phyloP scores from a whole-genome alignment of 176 grass and related monocot genomes.

The Avena insularis region DNA sequence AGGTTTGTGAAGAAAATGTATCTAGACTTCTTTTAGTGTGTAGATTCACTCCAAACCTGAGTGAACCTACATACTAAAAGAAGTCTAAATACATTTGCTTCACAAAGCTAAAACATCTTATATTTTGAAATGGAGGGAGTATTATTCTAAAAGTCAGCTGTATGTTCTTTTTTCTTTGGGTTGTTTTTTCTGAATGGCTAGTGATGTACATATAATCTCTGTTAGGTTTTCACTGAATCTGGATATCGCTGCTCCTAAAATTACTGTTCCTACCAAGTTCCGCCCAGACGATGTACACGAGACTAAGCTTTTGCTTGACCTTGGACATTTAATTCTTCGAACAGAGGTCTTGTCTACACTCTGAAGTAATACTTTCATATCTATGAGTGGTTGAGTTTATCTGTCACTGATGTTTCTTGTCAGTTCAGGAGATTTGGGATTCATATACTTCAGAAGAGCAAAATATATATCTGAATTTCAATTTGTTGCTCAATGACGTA shows the following conservation, averaged over 20 bases:
- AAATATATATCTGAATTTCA: constrained; percentile 95
- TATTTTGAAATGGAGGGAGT: no score
- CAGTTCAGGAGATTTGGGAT: constrained; percentile 87
- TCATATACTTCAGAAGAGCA: constrained; percentile 70
- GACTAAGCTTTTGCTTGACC: constrained; percentile 92
- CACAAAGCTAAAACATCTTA: no score
- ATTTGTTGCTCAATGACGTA: constrained; percentile 92
- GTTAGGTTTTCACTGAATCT: constrained; percentile 92
- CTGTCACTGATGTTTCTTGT: constrained; percentile 38
- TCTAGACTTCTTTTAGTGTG: no score
- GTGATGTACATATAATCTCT: constrained; percentile 22
- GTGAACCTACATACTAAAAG: no score
- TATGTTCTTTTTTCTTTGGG: constrained; percentile 30
- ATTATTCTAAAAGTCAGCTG: constrained; percentile 11
- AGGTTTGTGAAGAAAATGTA: no score
- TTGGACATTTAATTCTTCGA: constrained; percentile 90
- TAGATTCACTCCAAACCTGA: no score
- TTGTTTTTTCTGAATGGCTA: constrained; percentile 11
- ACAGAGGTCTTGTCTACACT: constrained; percentile 60
- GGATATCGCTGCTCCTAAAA: constrained; percentile 98
- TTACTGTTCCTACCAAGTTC: constrained; percentile 91
- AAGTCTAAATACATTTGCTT: no score
- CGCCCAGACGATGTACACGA: constrained; percentile 82
- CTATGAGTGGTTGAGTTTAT: constrained; percentile 31
- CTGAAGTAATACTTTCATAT: constrained; percentile 40